Conservation (phyloP, 208 protist genomes). For the Blastocrithidia nonstop region DNA sequence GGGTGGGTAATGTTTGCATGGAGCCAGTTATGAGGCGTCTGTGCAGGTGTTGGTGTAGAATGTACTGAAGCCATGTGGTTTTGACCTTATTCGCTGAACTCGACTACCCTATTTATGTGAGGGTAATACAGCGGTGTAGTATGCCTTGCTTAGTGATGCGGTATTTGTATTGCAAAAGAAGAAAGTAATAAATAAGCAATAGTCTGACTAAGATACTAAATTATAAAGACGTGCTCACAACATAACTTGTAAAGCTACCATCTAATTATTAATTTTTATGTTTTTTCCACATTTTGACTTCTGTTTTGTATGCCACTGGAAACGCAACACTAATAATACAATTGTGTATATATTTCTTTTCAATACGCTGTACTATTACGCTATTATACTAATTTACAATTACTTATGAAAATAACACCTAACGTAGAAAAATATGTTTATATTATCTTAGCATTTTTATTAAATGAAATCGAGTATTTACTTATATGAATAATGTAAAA, state of each 20-base stretch:
- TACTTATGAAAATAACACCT: no score
- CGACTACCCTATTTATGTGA: slow-evolving; percentile 72
- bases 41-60: slow-evolving; percentile 49
- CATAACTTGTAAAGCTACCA: background rate
- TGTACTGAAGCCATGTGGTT: slow-evolving; percentile 54
- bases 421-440: no score
- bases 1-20: slow-evolving; percentile 58
- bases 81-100: slow-evolving; percentile 71
- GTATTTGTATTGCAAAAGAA: slow-evolving; percentile 39
- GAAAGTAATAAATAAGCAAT: slow-evolving; percentile 1
- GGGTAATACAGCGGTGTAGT: slow-evolving; percentile 56
- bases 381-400: no score
- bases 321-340: no score
- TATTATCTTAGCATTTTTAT: no score
- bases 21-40: slow-evolving; percentile 54
- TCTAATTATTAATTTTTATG: slow-evolving; percentile 4
- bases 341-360: no score
- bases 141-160: slow-evolving; percentile 60
- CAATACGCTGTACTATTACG: no score
- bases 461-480: no score
- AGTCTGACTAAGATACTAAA: no score
- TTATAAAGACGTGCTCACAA: no score
- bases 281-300: background rate
- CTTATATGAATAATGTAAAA: no score
- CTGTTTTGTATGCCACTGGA: no score